Conservation (phyloP, 169 alveolate species). For the Ichthyophthirius multifiliis region DNA sequence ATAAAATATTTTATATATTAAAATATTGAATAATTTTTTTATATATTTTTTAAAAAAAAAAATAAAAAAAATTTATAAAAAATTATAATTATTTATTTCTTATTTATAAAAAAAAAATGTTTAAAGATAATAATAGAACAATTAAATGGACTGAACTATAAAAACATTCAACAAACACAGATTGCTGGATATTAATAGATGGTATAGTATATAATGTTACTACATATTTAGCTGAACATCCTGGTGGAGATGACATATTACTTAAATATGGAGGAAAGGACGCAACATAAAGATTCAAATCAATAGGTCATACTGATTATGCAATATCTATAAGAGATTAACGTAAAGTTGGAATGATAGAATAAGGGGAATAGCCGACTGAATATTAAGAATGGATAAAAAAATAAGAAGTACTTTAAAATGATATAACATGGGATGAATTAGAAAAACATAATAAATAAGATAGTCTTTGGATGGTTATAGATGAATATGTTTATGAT, state of each 20-base stretch:
- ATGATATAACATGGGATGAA: neutral
- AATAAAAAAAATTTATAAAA: too few relatives aligned
- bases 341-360: conserved; percentile 22
- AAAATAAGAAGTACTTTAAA: neutral
- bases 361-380: neutral
- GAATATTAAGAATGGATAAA: neutral
- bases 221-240: conserved; percentile 38
- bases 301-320: conserved; percentile 26
- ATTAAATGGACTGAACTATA: conserved; percentile 31
- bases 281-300: conserved; percentile 16
- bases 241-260: conserved; percentile 19
- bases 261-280: conserved; percentile 8
- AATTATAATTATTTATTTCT: too few relatives aligned
- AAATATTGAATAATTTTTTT: too few relatives aligned
- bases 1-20: too few relatives aligned
- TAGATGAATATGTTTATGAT: conserved; percentile 34
- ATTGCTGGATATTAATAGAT: conserved; percentile 32
- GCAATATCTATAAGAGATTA: conserved; percentile 39
- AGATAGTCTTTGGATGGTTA: conserved; percentile 31
- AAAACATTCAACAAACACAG: conserved; percentile 7
- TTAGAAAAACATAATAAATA: conserved; percentile 17
- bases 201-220: conserved; percentile 36
- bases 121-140: neutral
- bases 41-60: too few relatives aligned
- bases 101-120: neutral